A percentile compares a stretch with the other conserved stretches of the same genome.
phyloP scores from a whole-genome alignment of 2,329 filamentous ascomycete species.

The Bipolaris sorokiniana region DNA sequence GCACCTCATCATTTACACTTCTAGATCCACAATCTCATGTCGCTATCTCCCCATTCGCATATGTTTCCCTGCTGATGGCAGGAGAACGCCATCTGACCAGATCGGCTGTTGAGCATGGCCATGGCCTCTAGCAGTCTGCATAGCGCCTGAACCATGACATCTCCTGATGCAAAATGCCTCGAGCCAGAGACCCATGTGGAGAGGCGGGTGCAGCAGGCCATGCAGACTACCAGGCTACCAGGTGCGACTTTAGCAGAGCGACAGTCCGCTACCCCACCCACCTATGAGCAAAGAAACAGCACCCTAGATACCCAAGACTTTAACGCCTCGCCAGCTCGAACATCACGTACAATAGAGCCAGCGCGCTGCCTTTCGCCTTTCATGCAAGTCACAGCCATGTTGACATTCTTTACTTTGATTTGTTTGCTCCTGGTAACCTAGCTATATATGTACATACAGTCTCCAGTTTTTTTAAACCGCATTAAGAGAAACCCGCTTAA shows the following conservation, averaged over 20 bases:
- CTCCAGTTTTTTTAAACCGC: not conserved
- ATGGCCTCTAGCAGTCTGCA: not conserved
- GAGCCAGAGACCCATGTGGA: not conserved
- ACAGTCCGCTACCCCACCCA: not conserved
- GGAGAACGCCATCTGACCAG: not conserved
- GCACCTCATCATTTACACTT: not conserved
- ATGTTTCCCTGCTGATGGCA: not conserved
- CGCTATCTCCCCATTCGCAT: not conserved
- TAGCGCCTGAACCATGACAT: not conserved
- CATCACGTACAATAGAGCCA: no score
- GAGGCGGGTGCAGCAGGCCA: not conserved
- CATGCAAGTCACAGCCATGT: not conserved
- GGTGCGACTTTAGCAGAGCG: not conserved
- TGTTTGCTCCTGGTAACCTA: conserved; percentile 4
- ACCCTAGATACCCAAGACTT: no score
- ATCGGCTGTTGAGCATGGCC: not conserved
- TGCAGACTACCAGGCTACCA: no score
- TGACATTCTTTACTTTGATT: conserved; percentile 20
- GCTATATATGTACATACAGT: conserved; percentile 28
- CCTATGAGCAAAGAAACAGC: no score
- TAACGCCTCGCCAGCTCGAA: no score
- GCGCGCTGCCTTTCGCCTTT: no score
- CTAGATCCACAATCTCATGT: not conserved
- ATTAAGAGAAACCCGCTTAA: conserved; percentile 33
- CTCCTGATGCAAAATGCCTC: not conserved